These are phyloP conservation scores for Hemisphaericaspora xylanilytica DNA, from an alignment of 1,139 yeast genomes.

Conservation along the genomic window DNA sequence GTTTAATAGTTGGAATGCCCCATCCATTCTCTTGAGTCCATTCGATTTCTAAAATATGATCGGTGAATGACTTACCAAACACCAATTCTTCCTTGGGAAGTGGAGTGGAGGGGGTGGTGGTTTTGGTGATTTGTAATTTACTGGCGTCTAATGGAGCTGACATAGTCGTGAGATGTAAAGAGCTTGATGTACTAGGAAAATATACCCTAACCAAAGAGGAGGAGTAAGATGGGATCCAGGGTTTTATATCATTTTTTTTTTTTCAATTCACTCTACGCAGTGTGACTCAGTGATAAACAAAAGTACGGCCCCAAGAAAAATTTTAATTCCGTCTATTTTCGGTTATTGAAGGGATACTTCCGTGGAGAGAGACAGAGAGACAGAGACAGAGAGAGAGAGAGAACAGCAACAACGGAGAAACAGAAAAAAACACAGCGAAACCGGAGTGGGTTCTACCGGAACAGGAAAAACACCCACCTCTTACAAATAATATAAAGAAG, in stretches of 20 bases:
- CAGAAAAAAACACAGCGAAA: constrained; percentile 1
- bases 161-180: too few species aligned
- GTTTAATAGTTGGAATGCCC: constrained; percentile 81
- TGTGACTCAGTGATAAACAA: too few species aligned
- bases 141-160: constrained; percentile 57
- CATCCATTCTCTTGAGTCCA: constrained; percentile 82
- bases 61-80: constrained; percentile 84
- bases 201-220: too few species aligned
- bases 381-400: too few species aligned
- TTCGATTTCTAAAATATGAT: constrained; percentile 86
- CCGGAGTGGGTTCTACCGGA: too few species aligned
- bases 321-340: not conserved
- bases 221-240: too few species aligned
- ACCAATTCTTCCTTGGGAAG: constrained; percentile 73
- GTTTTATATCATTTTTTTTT: too few species aligned
- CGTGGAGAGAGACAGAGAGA: too few species aligned
- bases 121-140: constrained; percentile 57
- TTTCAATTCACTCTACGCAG: too few species aligned
- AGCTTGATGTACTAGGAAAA: not conserved
- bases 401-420: too few species aligned
- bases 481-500: too few species aligned
- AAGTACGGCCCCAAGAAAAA: not conserved
- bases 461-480: too few species aligned
- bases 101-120: constrained; percentile 58
- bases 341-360: constrained; percentile 6